Percentiles rank a stretch among this genome's conserved stretches.
These are phyloP conservation scores for Coemansia sp. DNA, from an alignment of 192 early-diverging fungal species.

Conservation along the genomic window DNA sequence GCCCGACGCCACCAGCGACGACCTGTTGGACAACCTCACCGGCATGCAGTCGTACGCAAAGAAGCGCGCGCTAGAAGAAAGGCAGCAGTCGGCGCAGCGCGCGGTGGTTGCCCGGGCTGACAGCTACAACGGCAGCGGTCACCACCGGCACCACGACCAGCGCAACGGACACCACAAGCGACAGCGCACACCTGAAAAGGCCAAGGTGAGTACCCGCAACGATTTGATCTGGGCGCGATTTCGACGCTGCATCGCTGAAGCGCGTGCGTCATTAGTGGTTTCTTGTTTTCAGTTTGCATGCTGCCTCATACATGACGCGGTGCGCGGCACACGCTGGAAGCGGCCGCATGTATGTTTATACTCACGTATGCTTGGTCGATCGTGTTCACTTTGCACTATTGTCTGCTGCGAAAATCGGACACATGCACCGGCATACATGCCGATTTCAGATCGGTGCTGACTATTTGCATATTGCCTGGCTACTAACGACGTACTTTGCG, in stretches of 20 bases:
- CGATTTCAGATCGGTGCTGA: not conserved
- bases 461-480: not conserved
- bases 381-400: constrained; percentile 4
- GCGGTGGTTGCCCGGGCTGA: constrained; percentile 24
- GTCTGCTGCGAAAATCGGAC: not conserved
- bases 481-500: not conserved
- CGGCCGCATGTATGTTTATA: too few relatives aligned
- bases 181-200: constrained; percentile 12
- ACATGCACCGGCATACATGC: not conserved
- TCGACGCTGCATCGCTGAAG: not conserved
- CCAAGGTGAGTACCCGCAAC: constrained; percentile 28
- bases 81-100: constrained; percentile 21
- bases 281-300: not conserved
- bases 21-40: constrained; percentile 35
- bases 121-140: constrained; percentile 6
- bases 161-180: constrained; percentile 17
- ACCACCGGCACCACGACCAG: not conserved
- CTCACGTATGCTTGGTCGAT: not conserved
- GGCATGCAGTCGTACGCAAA: constrained; percentile 35
- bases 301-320: too few relatives aligned
- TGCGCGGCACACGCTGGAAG: too few relatives aligned
- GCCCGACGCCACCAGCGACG: constrained; percentile 11
- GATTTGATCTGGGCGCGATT: not conserved
- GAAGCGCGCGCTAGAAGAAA: constrained; percentile 36
- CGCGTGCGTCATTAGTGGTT: not conserved